Conservation (phyloP, 148 eudicot genomes). For the Rhododendron mucronatum region DNA sequence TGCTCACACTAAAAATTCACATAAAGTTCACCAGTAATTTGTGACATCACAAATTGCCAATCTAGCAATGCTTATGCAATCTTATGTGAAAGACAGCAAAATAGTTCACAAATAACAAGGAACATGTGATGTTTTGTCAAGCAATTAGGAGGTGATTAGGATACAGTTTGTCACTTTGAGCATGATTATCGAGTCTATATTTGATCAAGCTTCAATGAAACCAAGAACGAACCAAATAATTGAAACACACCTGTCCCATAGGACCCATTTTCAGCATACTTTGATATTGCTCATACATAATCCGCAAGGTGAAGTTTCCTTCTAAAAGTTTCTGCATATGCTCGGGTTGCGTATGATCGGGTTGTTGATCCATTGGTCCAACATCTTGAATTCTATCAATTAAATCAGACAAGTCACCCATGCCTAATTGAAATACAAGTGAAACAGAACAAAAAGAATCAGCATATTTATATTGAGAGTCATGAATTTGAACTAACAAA, state of each 20-base stretch:
- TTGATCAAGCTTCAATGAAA: not conserved
- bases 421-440: conserved; percentile 40
- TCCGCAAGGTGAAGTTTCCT: conserved; percentile 84
- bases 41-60: no score
- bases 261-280: conserved; percentile 95
- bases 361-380: conserved; percentile 98
- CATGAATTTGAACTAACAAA: not conserved
- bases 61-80: no score
- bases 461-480: not conserved
- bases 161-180: not conserved
- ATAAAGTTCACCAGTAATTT: no score
- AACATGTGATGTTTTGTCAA: no score
- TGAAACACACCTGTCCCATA: conserved; percentile 72
- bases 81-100: no score
- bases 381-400: conserved; percentile 96
- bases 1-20: no score
- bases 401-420: conserved; percentile 97
- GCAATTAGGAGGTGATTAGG: not conserved
- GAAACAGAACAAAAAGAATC: not conserved
- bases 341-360: conserved; percentile 94
- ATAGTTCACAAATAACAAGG: no score
- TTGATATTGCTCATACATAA: conserved; percentile 96
- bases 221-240: not conserved
- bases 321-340: conserved; percentile 91
- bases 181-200: not conserved